Conservation (phyloP, 768 basidiomycete genomes). For the Boletus bicolor region DNA sequence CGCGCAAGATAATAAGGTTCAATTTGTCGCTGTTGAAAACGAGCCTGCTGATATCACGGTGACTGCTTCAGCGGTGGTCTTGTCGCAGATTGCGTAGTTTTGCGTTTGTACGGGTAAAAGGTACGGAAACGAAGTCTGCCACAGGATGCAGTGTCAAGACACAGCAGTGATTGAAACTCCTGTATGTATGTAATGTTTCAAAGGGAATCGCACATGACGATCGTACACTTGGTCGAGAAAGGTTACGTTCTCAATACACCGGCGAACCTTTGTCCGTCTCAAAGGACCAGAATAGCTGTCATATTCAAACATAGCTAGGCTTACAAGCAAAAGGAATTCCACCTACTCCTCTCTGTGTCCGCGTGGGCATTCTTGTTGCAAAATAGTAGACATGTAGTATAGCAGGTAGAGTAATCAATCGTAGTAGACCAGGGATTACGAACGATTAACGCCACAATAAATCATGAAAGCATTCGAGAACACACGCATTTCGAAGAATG, state of each 20-base stretch:
- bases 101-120: background rate
- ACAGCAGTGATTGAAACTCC: background rate
- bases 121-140: background rate
- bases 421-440: too few relatives aligned
- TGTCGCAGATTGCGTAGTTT: constrained; percentile 33
- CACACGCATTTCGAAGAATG: background rate
- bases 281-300: too few relatives aligned
- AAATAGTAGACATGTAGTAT: background rate
- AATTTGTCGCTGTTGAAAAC: constrained; percentile 50
- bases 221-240: background rate
- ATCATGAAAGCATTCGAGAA: background rate
- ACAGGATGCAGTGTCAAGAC: background rate
- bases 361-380: background rate
- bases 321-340: background rate
- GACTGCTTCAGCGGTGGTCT: constrained; percentile 48
- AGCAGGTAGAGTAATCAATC: background rate
- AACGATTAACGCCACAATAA: background rate
- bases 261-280: background rate
- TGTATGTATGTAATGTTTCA: background rate
- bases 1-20: constrained; percentile 55
- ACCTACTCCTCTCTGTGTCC: background rate
- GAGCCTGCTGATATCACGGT: constrained; percentile 45
- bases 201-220: background rate
- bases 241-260: background rate
- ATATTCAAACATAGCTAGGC: background rate